Evolutionary conservation across 176 grass and related monocot genomes (phyloP).

Genomic region (Hyparrhenia diplandra): DNA sequence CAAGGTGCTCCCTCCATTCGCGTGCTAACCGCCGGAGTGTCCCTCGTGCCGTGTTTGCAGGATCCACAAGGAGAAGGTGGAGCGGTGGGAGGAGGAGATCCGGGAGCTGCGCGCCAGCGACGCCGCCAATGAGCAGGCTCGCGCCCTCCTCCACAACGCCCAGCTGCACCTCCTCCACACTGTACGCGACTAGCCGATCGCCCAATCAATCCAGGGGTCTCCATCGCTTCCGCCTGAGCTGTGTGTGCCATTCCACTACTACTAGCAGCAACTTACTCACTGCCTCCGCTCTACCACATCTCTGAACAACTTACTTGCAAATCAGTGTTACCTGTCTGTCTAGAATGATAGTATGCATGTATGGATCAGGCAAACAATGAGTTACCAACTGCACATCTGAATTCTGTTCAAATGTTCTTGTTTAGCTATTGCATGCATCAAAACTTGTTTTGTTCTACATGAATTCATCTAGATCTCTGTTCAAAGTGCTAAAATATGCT

Average conservation of each 20-base stretch:
- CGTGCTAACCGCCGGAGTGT: background rate
- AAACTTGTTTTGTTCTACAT: background rate
- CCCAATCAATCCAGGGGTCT: background rate
- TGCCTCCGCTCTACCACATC: background rate
- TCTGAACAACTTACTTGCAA: background rate
- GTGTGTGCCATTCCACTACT: too few species aligned
- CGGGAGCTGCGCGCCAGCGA: constrained; percentile 66
- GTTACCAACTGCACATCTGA: background rate
- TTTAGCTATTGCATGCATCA: background rate
- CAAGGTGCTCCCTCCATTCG: background rate
- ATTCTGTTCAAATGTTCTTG: background rate
- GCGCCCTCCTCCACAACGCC: constrained; percentile 62
- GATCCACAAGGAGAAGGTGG: constrained; percentile 79
- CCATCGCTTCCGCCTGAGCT: too few species aligned
- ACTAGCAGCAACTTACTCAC: background rate
- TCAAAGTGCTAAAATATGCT: background rate
- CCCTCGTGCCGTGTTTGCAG: constrained; percentile 21
- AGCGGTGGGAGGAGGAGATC: constrained; percentile 81
- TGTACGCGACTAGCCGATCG: constrained; percentile 21
- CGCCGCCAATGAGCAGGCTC: constrained; percentile 57
- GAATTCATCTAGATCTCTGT: background rate
- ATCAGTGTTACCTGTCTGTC: background rate
- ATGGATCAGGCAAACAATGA: background rate
- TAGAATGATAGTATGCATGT: background rate
- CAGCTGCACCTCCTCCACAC: constrained; percentile 72